Conservation (phyloP, 257 asterid genomes). For the Capsicum rhomboideum region DNA sequence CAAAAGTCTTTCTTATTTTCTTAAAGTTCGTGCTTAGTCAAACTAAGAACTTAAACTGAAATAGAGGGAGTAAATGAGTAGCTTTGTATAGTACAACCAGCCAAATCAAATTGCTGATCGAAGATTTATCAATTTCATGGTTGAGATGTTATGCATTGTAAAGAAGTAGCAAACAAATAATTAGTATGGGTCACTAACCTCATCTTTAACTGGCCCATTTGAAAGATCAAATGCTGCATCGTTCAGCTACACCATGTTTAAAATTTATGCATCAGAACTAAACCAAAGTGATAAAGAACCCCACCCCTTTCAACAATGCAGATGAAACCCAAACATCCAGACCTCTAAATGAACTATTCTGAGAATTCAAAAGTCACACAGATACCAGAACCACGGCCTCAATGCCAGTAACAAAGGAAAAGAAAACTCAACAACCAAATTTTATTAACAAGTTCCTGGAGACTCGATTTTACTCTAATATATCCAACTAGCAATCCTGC, state of each 20-base stretch:
- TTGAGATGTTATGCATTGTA: not conserved
- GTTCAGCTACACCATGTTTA: slow-evolving; percentile 53
- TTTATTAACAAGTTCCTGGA: no score
- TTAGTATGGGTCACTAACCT: slow-evolving; percentile 39
- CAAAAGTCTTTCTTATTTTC: not conserved
- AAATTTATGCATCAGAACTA: slow-evolving; percentile 6
- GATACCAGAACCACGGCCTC: not conserved
- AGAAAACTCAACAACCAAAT: not conserved
- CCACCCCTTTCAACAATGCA: not conserved
- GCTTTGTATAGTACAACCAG: not conserved
- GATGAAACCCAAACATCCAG: not conserved
- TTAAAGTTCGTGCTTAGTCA: not conserved
- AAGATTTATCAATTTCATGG: not conserved
- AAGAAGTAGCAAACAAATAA: not conserved
- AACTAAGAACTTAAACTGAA: not conserved
- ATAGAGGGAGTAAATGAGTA: not conserved
- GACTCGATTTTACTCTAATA: no score
- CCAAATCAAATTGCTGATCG: not conserved
- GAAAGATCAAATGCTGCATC: slow-evolving; percentile 99
- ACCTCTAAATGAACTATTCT: not conserved
- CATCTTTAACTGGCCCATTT: slow-evolving; percentile 68
- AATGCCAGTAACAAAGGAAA: not conserved
- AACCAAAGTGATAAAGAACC: not conserved
- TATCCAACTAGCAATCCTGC: no score
- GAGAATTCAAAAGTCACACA: not conserved